These are phyloP conservation scores for Fusarium redolens DNA, from an alignment of 2,329 filamentous ascomycete species.

Conservation along the genomic window DNA sequence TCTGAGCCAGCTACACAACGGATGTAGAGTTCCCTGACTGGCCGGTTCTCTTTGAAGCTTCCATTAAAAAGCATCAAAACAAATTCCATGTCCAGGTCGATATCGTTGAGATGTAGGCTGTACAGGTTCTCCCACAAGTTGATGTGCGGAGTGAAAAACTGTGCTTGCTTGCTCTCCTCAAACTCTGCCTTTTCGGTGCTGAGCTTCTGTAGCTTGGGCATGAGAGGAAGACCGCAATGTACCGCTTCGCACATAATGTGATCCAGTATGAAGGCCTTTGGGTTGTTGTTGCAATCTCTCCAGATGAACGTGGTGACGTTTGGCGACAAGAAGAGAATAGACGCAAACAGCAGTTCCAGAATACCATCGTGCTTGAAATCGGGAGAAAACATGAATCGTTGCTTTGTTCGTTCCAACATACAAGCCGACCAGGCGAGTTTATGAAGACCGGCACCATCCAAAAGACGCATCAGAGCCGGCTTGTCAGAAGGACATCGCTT, in stretches of 20 bases:
- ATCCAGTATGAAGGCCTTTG: conserved; percentile 8
- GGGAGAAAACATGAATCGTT: conserved; percentile 23
- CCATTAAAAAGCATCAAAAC: conserved; percentile 10
- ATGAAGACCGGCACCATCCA: conserved; percentile 10
- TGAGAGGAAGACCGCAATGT: not conserved
- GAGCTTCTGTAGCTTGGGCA: conserved; percentile 14
- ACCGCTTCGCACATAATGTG: not conserved
- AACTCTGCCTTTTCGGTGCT: conserved; percentile 15
- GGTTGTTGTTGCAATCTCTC: conserved; percentile 26
- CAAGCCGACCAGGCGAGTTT: conserved; percentile 19
- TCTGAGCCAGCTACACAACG: conserved; percentile 14
- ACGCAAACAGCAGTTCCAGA: conserved; percentile 25
- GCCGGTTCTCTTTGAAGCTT: conserved; percentile 13
- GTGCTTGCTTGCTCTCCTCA: conserved; percentile 3
- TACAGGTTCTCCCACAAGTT: conserved; percentile 25
- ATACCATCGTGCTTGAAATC: conserved; percentile 33
- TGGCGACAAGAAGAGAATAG: conserved; percentile 18
- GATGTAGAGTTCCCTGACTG: conserved; percentile 17
- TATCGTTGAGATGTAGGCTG: conserved; percentile 9
- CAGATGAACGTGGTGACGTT: conserved; percentile 27
- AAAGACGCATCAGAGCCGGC: conserved; percentile 9
- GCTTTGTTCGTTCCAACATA: conserved; percentile 16
- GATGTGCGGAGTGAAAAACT: conserved; percentile 25
- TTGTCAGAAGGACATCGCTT: conserved; percentile 14
- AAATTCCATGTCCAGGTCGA: conserved; percentile 26